A percentile compares a stretch with the other conserved stretches of the same genome.
Conservation (phyloP, 1,284 basidiomycete genomes). For the Violaceomyces palustris region DNA sequence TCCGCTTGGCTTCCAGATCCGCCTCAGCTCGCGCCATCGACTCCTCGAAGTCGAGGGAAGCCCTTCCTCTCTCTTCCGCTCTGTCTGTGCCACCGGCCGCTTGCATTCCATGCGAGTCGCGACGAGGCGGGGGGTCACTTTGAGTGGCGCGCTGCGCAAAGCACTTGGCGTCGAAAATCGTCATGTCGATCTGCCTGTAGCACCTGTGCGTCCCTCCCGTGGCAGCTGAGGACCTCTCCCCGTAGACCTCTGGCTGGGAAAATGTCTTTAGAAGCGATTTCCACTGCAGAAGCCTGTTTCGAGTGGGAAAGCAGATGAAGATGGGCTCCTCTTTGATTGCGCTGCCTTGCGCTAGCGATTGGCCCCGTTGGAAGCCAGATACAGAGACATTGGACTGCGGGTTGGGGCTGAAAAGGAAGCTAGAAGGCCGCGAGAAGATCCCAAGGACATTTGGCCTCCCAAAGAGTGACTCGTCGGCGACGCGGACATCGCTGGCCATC, state of each 20-base stretch:
- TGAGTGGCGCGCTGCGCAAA: no score
- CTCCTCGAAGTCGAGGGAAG: no score
- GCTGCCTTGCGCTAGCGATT: no score
- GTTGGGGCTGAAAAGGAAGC: slow-evolving; percentile 2
- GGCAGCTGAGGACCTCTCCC: slow-evolving; percentile 8
- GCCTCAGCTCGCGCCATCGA: no score
- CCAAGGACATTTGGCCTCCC: slow-evolving; percentile 22
- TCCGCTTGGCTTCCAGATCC: no score
- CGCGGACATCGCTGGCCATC: slow-evolving; percentile 28
- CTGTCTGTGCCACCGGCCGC: no score
- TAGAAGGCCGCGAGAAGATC: slow-evolving; percentile 26
- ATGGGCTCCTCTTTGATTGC: slow-evolving; percentile 16
- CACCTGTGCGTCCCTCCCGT: slow-evolving; percentile 29
- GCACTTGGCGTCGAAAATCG: slow-evolving; percentile 31
- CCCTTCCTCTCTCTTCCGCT: no score
- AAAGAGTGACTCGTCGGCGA: slow-evolving; percentile 38
- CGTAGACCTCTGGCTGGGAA: slow-evolving; percentile 33
- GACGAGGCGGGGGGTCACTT: not conserved
- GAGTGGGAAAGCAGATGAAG: slow-evolving; percentile 29
- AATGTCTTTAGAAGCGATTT: slow-evolving; percentile 21
- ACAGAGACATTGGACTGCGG: not conserved
- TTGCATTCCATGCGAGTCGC: not conserved
- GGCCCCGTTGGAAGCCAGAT: not conserved
- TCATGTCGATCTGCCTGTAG: slow-evolving; percentile 36
- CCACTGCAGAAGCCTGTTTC: slow-evolving; percentile 21